Percentiles rank a stretch among this genome's conserved stretches.
These are phyloP conservation scores for Alnus rubra DNA, from an alignment of 306 rosid genomes.

Conservation along the genomic window DNA sequence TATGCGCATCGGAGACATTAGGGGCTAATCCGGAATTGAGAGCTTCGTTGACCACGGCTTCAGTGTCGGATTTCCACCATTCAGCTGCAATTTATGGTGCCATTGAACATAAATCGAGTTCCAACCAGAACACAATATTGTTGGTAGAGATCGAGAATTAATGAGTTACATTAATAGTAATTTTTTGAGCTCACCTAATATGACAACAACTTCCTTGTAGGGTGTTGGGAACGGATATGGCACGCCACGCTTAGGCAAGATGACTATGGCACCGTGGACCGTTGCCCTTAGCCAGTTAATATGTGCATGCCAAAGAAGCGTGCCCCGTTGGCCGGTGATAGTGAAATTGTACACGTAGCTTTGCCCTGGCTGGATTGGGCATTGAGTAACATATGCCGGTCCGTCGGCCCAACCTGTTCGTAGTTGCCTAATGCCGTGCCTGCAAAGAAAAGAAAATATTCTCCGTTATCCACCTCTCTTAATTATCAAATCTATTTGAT, in stretches of 20 bases:
- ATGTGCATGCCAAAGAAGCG: conserved; percentile 92
- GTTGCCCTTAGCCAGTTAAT: conserved; percentile 86
- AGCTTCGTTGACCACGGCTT: conserved; percentile 81
- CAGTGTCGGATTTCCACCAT: conserved; percentile 99
- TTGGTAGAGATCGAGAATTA: too few species aligned
- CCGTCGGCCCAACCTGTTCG: conserved; percentile 94
- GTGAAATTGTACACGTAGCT: conserved; percentile 79
- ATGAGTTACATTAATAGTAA: too few species aligned
- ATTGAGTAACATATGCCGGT: conserved; percentile 82
- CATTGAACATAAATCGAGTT: not conserved
- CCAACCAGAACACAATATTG: too few species aligned
- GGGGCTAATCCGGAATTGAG: conserved; percentile 80
- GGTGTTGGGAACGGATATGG: conserved; percentile 89
- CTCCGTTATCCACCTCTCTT: too few species aligned
- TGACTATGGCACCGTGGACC: conserved; percentile 76
- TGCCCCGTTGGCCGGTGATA: conserved; percentile 85
- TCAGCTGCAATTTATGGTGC: conserved; percentile 50
- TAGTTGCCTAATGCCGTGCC: conserved; percentile 88
- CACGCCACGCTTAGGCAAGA: conserved; percentile 83
- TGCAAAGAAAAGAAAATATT: conserved; percentile 6
- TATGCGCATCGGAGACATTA: conserved; percentile 89
- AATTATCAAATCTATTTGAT: too few species aligned
- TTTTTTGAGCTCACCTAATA: conserved; percentile 48
- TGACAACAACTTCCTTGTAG: conserved; percentile 63
- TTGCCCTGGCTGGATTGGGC: conserved; percentile 75